Conservation (phyloP, 2,329 filamentous ascomycete genomes). For the Ramularia collo-cygni region DNA sequence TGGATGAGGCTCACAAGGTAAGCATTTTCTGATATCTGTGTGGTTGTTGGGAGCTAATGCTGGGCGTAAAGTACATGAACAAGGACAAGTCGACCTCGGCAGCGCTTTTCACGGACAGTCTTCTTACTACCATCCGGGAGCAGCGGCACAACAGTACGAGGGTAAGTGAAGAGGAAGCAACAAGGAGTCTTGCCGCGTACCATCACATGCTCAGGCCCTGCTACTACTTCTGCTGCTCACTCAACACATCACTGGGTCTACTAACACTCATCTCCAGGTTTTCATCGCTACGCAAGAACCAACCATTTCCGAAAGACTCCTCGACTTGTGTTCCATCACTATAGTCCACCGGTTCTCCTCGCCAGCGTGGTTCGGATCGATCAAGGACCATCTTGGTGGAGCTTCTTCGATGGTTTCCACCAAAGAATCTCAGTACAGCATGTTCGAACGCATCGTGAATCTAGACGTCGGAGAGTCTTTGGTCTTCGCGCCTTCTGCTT, state of each 20-base stretch:
- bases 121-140: slow-evolving; percentile 58
- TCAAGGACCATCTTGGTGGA: slow-evolving; percentile 44
- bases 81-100: slow-evolving; percentile 48
- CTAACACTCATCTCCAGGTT: no score
- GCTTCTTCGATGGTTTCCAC: slow-evolving; percentile 20
- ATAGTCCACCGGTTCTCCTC: slow-evolving; percentile 66
- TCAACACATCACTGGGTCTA: no score
- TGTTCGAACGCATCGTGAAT: slow-evolving; percentile 27
- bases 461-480: slow-evolving; percentile 28
- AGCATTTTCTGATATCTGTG: no score
- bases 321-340: slow-evolving; percentile 66
- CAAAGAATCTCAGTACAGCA: slow-evolving; percentile 6
- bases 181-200: no score
- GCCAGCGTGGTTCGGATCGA: slow-evolving; percentile 53
- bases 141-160: slow-evolving; percentile 64
- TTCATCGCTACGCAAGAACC: slow-evolving; percentile 74
- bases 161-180: slow-evolving; percentile 36
- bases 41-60: no score
- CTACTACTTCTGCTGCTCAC: no score
- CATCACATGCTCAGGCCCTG: no score
- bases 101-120: slow-evolving; percentile 51
- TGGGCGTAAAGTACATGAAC: slow-evolving; percentile 39
- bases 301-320: slow-evolving; percentile 58
- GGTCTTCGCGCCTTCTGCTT: slow-evolving; percentile 27
- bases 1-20: slow-evolving; percentile 70